phyloP scores from a whole-genome alignment of 306 rosid species.

The Aeschynomene evenia region DNA sequence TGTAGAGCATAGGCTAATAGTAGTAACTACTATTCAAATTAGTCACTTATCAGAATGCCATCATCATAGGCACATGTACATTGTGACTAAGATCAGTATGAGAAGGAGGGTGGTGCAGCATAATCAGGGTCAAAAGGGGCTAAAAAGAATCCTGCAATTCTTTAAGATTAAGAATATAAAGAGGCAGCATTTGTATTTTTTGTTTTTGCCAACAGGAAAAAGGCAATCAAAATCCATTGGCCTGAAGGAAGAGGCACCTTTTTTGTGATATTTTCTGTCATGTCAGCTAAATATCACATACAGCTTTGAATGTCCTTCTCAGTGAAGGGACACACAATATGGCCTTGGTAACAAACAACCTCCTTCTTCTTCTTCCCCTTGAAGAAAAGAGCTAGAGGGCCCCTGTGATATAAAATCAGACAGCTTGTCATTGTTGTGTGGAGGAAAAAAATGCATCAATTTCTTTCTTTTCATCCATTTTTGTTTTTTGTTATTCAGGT shows the following conservation, averaged over 20 bases:
- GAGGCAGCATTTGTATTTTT: slow-evolving; percentile 30
- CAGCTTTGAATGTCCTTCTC: slow-evolving; percentile 27
- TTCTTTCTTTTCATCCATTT: slow-evolving; percentile 39
- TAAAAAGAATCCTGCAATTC: slow-evolving; percentile 35
- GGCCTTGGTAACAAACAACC: slow-evolving; percentile 42
- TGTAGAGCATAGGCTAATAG: slow-evolving; percentile 4
- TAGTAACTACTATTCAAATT: slow-evolving; percentile 31
- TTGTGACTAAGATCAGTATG: slow-evolving; percentile 35
- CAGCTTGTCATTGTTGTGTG: slow-evolving; percentile 49
- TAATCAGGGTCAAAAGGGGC: slow-evolving; percentile 38
- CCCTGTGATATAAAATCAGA: slow-evolving; percentile 69
- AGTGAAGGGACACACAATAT: slow-evolving; percentile 38
- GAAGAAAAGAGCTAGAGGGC: slow-evolving; percentile 46
- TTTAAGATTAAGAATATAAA: slow-evolving; percentile 32
- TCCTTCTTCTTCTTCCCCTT: slow-evolving; percentile 38
- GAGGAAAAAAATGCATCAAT: slow-evolving; percentile 41
- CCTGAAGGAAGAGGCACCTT: slow-evolving; percentile 26
- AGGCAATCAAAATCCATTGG: slow-evolving; percentile 33
- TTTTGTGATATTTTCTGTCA: slow-evolving; percentile 21
- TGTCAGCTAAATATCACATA: slow-evolving; percentile 27
- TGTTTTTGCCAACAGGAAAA: slow-evolving; percentile 24
- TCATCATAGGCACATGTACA: slow-evolving; percentile 31
- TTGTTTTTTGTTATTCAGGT: slow-evolving; percentile 33
- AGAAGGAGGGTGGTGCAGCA: slow-evolving; percentile 21
- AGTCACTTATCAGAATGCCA: slow-evolving; percentile 42